phyloP scores from a whole-genome alignment of 108 stramenopile genomes.

The Chaetoceros muelleri region DNA sequence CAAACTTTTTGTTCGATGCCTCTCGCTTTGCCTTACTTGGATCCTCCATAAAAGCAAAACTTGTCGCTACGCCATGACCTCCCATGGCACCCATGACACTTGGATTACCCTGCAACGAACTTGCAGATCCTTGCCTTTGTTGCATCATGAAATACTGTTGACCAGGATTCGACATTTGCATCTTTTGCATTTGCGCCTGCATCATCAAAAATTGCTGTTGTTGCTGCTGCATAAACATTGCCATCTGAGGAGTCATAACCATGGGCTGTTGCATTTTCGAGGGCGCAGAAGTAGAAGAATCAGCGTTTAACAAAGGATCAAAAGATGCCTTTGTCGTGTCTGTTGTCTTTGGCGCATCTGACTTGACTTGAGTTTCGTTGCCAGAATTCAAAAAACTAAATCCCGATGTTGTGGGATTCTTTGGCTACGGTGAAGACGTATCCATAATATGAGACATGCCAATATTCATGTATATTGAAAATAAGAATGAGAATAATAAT shows the following conservation, averaged over 20 bases:
- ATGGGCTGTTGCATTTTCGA: conserved; percentile 21
- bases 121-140: conserved; percentile 1
- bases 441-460: too few relatives aligned
- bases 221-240: conserved; percentile 69
- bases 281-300: conserved; percentile 3
- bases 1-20: conserved; percentile 46
- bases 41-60: conserved; percentile 40
- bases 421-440: conserved; percentile 11
- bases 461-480: conserved; percentile 2
- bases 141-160: conserved; percentile 12
- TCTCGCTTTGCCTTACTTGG: conserved; percentile 37
- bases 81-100: conserved; percentile 16
- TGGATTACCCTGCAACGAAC: conserved; percentile 13
- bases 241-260: conserved; percentile 58
- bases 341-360: conserved; percentile 1
- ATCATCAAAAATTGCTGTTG: conserved; percentile 44
- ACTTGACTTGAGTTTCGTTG: not conserved
- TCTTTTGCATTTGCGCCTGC: conserved; percentile 69
- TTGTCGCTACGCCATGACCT: conserved; percentile 17
- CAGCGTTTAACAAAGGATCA: conserved; percentile 48
- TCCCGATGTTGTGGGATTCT: conserved; percentile 23
- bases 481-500: conserved; percentile 9
- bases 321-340: conserved; percentile 21
- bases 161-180: conserved; percentile 55
- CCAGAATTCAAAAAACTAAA: conserved; percentile 16